Evolutionary conservation across 805 yeast genomes (phyloP).

Genomic region (Lipomyces orientalis): DNA sequence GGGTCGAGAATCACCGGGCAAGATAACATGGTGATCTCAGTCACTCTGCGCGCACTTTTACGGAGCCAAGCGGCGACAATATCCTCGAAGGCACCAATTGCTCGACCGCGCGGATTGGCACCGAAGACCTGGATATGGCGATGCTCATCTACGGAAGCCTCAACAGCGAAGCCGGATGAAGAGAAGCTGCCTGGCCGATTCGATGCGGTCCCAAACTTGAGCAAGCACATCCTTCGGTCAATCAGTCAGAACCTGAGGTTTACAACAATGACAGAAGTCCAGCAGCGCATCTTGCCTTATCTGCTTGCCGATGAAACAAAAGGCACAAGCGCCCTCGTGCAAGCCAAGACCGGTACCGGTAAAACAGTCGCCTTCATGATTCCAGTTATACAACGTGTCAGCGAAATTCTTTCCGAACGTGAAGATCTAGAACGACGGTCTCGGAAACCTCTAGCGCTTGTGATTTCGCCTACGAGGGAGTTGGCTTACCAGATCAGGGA

Average conservation of each 20-base stretch:
- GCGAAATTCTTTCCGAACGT: slow-evolving; percentile 51
- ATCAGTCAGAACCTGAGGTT: slow-evolving; percentile 9
- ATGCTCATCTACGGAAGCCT: background rate
- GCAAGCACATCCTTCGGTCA: background rate
- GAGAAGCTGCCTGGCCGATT: background rate
- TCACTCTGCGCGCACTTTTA: background rate
- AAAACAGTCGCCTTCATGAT: slow-evolving; percentile 86
- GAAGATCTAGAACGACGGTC: background rate
- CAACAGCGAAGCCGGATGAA: background rate
- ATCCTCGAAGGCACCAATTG: background rate
- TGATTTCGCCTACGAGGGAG: slow-evolving; percentile 93
- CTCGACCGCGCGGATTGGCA: background rate
- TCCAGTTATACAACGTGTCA: slow-evolving; percentile 77
- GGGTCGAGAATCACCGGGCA: background rate
- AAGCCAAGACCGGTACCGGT: slow-evolving; percentile 98
- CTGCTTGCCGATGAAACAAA: slow-evolving; percentile 48
- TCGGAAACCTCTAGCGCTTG: slow-evolving; percentile 62
- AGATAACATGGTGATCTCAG: background rate
- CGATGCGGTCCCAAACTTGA: slow-evolving; percentile 2
- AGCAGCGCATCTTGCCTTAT: slow-evolving; percentile 23
- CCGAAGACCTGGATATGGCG: background rate
- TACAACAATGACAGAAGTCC: slow-evolving; percentile 27
- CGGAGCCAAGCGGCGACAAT: background rate
- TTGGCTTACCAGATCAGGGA: slow-evolving; percentile 80
- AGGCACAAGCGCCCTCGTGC: slow-evolving; percentile 73